Conservation (phyloP, 2,329 filamentous ascomycete genomes). For the Thelonectria rubi region DNA sequence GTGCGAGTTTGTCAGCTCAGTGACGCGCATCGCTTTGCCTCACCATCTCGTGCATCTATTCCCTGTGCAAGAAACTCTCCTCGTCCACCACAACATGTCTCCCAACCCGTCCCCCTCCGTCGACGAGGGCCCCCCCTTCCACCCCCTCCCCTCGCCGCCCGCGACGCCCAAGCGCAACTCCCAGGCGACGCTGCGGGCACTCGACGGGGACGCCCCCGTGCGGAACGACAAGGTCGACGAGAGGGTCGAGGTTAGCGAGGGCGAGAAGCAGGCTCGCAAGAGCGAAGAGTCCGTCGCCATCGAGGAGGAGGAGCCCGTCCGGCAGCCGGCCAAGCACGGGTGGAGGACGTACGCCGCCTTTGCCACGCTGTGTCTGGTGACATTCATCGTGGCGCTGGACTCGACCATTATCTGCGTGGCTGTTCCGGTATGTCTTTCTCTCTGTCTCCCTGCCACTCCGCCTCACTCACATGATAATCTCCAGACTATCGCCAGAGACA, state of each 20-base stretch:
- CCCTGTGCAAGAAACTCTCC: not conserved
- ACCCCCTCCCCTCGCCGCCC: not conserved
- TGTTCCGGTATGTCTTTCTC: slow-evolving; percentile 28
- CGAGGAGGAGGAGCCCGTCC: slow-evolving; percentile 8
- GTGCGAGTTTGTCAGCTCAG: too few species aligned
- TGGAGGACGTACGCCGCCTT: slow-evolving; percentile 37
- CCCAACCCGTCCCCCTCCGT: not conserved
- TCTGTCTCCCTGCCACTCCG: not conserved
- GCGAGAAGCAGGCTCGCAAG: not conserved
- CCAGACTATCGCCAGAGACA: slow-evolving; percentile 38
- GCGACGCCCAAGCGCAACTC: not conserved
- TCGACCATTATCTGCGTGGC: slow-evolving; percentile 39
- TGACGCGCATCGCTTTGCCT: too few species aligned
- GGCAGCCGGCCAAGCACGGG: slow-evolving; percentile 2
- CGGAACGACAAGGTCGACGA: not conserved
- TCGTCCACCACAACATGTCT: not conserved
- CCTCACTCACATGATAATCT: not conserved
- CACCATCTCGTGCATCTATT: too few species aligned
- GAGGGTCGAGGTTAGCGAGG: not conserved
- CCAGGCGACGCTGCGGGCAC: not conserved
- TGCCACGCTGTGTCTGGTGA: slow-evolving; percentile 36
- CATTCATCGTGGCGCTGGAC: slow-evolving; percentile 39
- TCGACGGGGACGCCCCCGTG: not conserved
- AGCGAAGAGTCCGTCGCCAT: slow-evolving; percentile 11
- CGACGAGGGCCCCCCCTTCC: not conserved